Conservation (phyloP, 805 yeast genomes). For the Kurtzmaniella fragi region DNA sequence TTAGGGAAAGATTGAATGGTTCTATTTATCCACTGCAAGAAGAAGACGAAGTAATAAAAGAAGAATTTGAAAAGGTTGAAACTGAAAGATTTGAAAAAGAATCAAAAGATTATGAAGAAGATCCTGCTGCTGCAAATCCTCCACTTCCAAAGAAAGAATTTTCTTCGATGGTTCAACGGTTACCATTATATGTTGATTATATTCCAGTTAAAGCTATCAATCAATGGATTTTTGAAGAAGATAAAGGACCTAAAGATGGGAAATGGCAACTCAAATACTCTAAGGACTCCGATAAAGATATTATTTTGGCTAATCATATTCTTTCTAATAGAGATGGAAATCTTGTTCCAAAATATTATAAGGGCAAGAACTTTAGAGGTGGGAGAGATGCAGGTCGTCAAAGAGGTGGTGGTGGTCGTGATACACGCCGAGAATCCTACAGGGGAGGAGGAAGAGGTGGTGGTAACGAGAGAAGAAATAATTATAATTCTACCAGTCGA, state of each 20-base stretch:
- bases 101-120: constrained; percentile 11
- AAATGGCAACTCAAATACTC: constrained; percentile 40
- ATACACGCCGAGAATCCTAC: constrained; percentile 1
- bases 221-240: constrained; percentile 44
- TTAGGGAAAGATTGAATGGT: constrained; percentile 32
- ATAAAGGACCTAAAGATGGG: constrained; percentile 39
- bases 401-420: constrained; percentile 4
- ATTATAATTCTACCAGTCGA: not conserved
- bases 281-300: constrained; percentile 15
- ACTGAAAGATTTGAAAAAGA: constrained; percentile 16
- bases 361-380: constrained; percentile 4
- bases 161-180: not conserved
- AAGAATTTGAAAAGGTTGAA: constrained; percentile 13
- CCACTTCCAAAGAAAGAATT: not conserved
- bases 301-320: constrained; percentile 13
- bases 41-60: constrained; percentile 15
- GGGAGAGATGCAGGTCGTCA: constrained; percentile 5
- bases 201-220: constrained; percentile 42
- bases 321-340: constrained; percentile 11
- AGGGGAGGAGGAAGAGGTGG: not conserved
- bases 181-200: constrained; percentile 34
- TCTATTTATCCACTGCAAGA: constrained; percentile 25
- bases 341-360: constrained; percentile 12
- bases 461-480: not conserved
- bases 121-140: not conserved